A percentile compares a stretch with the other conserved stretches of the same genome.
Evolutionary conservation across 1,284 basidiomycete species (phyloP).

Genomic region (Veloboletus limbatus): DNA sequence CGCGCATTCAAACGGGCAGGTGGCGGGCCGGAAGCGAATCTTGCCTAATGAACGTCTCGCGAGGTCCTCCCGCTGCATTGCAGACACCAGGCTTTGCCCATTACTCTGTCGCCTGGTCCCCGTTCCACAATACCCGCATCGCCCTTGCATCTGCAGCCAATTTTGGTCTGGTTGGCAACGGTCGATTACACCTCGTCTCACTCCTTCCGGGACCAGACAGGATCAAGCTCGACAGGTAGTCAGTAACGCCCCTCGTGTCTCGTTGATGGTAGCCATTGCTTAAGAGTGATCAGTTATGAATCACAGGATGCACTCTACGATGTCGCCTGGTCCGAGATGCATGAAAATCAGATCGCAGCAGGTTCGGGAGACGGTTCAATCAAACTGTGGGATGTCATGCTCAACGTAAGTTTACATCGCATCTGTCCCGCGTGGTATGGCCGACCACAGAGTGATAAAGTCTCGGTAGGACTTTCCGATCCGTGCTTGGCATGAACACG

Average conservation of each 20-base stretch:
- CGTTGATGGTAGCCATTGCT: slow-evolving; percentile 18
- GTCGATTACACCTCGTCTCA: slow-evolving; percentile 73
- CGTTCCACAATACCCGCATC: slow-evolving; percentile 80
- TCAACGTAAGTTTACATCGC: slow-evolving; percentile 63
- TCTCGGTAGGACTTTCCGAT: slow-evolving; percentile 78
- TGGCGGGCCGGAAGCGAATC: neutral
- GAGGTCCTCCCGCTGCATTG: slow-evolving; percentile 52
- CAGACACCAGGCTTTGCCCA: slow-evolving; percentile 86
- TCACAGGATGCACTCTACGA: slow-evolving; percentile 94
- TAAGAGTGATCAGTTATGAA: slow-evolving; percentile 65
- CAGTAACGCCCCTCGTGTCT: slow-evolving; percentile 32
- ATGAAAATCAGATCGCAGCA: slow-evolving; percentile 92
- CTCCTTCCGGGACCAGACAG: slow-evolving; percentile 46
- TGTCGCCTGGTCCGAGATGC: slow-evolving; percentile 88
- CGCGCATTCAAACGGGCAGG: slow-evolving; percentile 54
- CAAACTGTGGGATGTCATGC: slow-evolving; percentile 86
- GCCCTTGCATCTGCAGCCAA: slow-evolving; percentile 92
- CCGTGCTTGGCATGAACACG: slow-evolving; percentile 91
- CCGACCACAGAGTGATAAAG: slow-evolving; percentile 28
- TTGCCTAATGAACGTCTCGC: slow-evolving; percentile 3
- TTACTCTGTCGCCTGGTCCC: slow-evolving; percentile 87
- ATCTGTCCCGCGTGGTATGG: slow-evolving; percentile 1
- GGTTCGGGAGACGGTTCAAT: slow-evolving; percentile 91
- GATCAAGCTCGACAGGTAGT: slow-evolving; percentile 68
- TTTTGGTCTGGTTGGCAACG: slow-evolving; percentile 95